Evolutionary conservation across 1,284 basidiomycete species (phyloP), one percentile per base, ranked within the genome.

Genomic region (Caloboletus inedulis): DNA sequence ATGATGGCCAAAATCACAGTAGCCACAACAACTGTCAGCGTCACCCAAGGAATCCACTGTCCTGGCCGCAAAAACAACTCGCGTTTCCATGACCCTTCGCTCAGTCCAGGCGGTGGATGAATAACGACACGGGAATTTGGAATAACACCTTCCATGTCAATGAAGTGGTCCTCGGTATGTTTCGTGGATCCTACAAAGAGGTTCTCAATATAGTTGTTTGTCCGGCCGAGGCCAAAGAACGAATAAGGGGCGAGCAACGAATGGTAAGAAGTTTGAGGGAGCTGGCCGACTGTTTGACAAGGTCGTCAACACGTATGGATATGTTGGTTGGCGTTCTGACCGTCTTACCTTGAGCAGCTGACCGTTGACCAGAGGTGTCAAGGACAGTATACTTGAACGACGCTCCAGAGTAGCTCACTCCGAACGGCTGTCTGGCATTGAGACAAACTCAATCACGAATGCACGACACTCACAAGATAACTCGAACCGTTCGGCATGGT

Each of bases 161-260:
- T 91, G 59, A 77, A 89, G 64, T 97, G 90, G 42, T 84, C 69
- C 35, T 72, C 62, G 5, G 77, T 72, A 58, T 90, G 84, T 29
- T 91, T 79, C 4, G 93, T 95, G 2, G 91, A 87, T 13, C 94
- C 94, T 9, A 96, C 89, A 66, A 94, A 94, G 4, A 97, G 79
- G 66, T 94, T 95, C 77, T 99, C 97, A 64, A 99, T 93, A 72
- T 99, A 99, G 71, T 99, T 99, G 74, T 99, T 99, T n/a, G 96
- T 99, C 40, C 97, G 83, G 0, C 97, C 97, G 3, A 99, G 84
- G 1, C 97, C 97, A 65, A 99, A 93, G 79, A 95, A 98, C 3
- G 92, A 84, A 66, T 98, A 98, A 0, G 97, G 96, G 1, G 92
- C 89, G 46, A 87, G 81, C 10, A 99, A 81, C 9, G 94, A 78